Evolutionary conservation across 2,329 filamentous ascomycete genomes (phyloP).

Genomic region (Microdochium paspali): DNA sequence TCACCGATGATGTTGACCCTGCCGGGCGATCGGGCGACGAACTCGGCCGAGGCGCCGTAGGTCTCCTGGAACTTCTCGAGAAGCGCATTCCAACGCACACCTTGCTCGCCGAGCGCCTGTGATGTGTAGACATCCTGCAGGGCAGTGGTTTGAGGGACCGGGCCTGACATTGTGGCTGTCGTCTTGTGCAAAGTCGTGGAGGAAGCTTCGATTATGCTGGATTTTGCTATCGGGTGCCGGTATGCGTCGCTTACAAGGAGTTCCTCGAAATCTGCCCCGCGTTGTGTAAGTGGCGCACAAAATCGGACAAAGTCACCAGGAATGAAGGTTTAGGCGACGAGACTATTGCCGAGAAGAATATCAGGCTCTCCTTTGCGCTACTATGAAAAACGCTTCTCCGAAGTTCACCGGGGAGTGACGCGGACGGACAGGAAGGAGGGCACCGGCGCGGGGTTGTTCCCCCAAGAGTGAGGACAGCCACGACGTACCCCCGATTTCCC

Average conservation of each 20-base stretch:
- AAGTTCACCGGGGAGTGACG: no score
- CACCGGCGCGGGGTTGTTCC: neutral
- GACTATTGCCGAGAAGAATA: no score
- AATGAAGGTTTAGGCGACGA: no score
- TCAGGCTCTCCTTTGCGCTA: no score
- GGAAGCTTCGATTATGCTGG: no score
- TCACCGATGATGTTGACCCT: slow-evolving; percentile 98
- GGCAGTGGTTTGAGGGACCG: slow-evolving; percentile 66
- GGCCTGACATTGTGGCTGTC: slow-evolving; percentile 34
- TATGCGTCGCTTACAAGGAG: no score
- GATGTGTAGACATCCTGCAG: slow-evolving; percentile 77
- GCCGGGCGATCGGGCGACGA: slow-evolving; percentile 83
- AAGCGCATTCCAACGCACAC: slow-evolving; percentile 66
- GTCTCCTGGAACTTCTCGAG: slow-evolving; percentile 58
- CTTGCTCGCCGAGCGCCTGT: slow-evolving; percentile 59
- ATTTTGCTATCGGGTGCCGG: no score
- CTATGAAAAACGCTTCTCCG: no score
- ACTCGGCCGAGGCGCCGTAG: slow-evolving; percentile 65
- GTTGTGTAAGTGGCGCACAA: no score
- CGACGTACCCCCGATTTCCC: neutral
- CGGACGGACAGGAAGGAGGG: no score
- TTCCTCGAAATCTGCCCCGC: no score
- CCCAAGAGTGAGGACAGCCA: neutral
- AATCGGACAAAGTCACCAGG: no score
- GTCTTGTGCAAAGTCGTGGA: neutral